These are phyloP conservation scores for Aphanocladium album DNA, from an alignment of 2,329 filamentous ascomycete species.

Conservation along the genomic window DNA sequence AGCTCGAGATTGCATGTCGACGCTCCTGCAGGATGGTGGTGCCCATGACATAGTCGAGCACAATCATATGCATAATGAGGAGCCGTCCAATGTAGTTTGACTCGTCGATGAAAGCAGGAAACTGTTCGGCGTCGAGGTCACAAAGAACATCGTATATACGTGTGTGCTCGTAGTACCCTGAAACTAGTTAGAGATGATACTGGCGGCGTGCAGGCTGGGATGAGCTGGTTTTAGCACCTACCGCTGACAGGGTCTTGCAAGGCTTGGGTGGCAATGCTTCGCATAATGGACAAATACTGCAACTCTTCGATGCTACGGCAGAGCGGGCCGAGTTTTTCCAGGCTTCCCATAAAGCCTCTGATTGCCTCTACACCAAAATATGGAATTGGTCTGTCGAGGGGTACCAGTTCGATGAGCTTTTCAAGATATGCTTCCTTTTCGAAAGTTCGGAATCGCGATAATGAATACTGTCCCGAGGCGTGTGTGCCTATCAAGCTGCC, in stretches of 20 bases:
- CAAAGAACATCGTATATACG: constrained; percentile 8
- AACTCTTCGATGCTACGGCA: constrained; percentile 11
- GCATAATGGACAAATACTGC: constrained; percentile 10
- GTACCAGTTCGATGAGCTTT: constrained; percentile 1
- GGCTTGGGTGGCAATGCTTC: constrained; percentile 6
- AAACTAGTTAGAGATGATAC: neutral
- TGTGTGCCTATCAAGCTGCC: constrained; percentile 8
- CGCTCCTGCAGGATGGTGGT: constrained; percentile 10
- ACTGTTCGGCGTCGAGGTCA: constrained; percentile 4
- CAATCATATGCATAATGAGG: constrained; percentile 13
- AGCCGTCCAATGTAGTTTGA: constrained; percentile 8
- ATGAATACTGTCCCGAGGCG: neutral
- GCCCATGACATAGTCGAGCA: constrained; percentile 12
- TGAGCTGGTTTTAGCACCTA: neutral
- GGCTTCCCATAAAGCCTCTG: constrained; percentile 8
- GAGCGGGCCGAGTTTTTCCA: constrained; percentile 4
- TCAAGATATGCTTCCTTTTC: constrained; percentile 7
- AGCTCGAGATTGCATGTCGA: neutral
- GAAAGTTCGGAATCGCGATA: constrained; percentile 4
- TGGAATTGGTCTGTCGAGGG: constrained; percentile 5
- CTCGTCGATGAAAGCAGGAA: constrained; percentile 10
- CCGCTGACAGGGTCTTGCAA: constrained; percentile 4
- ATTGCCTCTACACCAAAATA: constrained; percentile 1
- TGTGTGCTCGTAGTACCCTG: constrained; percentile 13
- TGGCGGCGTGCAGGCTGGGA: no score